Conservation (phyloP, 352 stramenopile species). For the Globisporangium rhizosaccharum region DNA sequence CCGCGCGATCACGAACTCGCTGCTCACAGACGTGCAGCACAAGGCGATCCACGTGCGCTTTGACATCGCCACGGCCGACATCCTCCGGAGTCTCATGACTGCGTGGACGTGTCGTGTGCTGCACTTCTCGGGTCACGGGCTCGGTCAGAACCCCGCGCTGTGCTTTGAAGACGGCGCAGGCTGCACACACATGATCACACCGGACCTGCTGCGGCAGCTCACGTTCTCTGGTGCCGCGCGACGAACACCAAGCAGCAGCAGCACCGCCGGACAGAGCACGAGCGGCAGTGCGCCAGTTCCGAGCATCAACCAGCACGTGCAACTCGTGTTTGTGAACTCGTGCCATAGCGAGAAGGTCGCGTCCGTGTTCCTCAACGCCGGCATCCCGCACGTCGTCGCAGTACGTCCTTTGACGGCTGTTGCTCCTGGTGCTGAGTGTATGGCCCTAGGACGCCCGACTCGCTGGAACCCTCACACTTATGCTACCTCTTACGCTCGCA, state of each 20-base stretch:
- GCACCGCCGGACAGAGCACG: conserved; percentile 10
- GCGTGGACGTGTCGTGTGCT: conserved; percentile 66
- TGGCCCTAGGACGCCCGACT: not conserved
- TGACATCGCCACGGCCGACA: conserved; percentile 73
- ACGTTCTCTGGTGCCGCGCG: conserved; percentile 47
- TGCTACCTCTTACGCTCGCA: conserved; percentile 1
- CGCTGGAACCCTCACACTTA: not conserved
- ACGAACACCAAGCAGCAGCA: conserved; percentile 3
- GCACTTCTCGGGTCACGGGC: conserved; percentile 74
- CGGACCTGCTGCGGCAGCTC: conserved; percentile 52
- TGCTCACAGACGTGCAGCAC: conserved; percentile 64
- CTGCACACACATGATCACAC: conserved; percentile 71
- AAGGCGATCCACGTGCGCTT: conserved; percentile 76
- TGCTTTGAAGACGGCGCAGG: conserved; percentile 78
- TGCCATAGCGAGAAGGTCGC: conserved; percentile 86
- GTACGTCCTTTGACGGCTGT: conserved; percentile 24
- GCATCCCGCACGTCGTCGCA: conserved; percentile 89
- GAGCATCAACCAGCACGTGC: conserved; percentile 23
- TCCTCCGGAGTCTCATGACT: conserved; percentile 72
- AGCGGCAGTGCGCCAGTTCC: conserved; percentile 2
- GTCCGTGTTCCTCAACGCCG: conserved; percentile 83
- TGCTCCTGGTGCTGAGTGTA: not conserved
- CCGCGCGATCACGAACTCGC: conserved; percentile 57
- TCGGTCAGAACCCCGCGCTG: conserved; percentile 58
- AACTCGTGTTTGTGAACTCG: conserved; percentile 82